phyloP scores from a whole-genome alignment of 2,329 filamentous ascomycete species.

The Ophiostoma triangulosporum region DNA sequence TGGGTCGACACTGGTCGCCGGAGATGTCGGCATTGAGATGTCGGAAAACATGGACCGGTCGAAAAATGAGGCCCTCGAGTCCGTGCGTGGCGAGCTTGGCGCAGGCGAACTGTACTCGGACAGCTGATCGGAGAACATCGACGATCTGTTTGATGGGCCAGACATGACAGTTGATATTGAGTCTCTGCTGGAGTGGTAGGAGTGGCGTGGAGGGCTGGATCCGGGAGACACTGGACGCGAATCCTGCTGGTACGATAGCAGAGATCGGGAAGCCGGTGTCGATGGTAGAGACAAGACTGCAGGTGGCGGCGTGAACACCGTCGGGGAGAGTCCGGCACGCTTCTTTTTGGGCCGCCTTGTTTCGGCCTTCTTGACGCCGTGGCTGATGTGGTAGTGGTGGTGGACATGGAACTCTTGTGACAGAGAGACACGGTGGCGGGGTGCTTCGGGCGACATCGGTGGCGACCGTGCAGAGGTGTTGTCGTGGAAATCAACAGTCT shows the following conservation, averaged over 20 bases:
- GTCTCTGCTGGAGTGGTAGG: slow-evolving; percentile 33
- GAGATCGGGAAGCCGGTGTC: slow-evolving; percentile 27
- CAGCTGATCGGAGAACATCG: slow-evolving; percentile 44
- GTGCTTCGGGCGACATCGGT: slow-evolving; percentile 14
- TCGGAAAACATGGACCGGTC: slow-evolving; percentile 52
- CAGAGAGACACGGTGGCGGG: slow-evolving; percentile 21
- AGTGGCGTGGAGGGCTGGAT: slow-evolving; percentile 17
- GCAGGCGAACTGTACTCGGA: slow-evolving; percentile 60
- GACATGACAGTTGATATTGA: slow-evolving; percentile 32
- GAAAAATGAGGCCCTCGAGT: slow-evolving; percentile 62
- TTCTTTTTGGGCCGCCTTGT: slow-evolving; percentile 56
- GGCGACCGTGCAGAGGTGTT: background rate
- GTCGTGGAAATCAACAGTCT: background rate
- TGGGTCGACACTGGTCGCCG: slow-evolving; percentile 62
- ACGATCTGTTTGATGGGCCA: slow-evolving; percentile 45
- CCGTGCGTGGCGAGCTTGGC: slow-evolving; percentile 69
- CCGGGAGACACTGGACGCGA: slow-evolving; percentile 12
- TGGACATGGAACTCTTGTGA: slow-evolving; percentile 82
- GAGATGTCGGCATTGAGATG: slow-evolving; percentile 65
- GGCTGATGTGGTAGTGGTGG: slow-evolving; percentile 66
- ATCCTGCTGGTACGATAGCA: slow-evolving; percentile 23
- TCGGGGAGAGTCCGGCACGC: slow-evolving; percentile 48
- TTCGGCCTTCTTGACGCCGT: slow-evolving; percentile 46
- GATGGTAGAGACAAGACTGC: slow-evolving; percentile 25
- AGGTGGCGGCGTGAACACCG: slow-evolving; percentile 46